These are phyloP conservation scores for Magnolia sinica DNA, from an alignment of 164 flowering plant species.

Conservation along the genomic window DNA sequence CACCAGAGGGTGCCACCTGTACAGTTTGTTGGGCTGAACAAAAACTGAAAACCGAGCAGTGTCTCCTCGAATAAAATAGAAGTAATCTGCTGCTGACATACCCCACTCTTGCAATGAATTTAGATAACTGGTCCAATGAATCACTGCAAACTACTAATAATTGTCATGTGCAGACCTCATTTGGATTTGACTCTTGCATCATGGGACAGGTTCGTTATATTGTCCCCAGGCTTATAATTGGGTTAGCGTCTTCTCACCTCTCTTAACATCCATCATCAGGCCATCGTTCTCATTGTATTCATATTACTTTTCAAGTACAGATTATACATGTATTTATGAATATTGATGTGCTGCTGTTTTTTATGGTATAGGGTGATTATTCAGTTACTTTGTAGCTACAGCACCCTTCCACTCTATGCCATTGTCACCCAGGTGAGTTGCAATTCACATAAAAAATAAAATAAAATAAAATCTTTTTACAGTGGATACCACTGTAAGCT, in stretches of 20 bases:
- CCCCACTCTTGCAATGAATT: no score
- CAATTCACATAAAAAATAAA: neutral
- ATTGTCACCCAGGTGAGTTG: conserved; percentile 57
- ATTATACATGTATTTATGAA: no score
- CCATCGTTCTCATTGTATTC: neutral
- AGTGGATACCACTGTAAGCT: neutral
- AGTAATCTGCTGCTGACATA: neutral
- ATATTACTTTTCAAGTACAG: neutral
- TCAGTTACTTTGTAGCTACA: conserved; percentile 37
- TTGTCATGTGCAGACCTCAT: conserved; percentile 18
- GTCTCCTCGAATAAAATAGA: no score
- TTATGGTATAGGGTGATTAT: conserved; percentile 36
- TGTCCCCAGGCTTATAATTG: conserved; percentile 60
- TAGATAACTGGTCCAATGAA: neutral
- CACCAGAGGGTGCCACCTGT: neutral
- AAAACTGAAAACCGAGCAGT: neutral
- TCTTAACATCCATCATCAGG: neutral
- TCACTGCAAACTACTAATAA: neutral
- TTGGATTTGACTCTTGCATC: conserved; percentile 62
- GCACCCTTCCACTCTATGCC: conserved; percentile 49
- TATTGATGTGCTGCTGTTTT: neutral
- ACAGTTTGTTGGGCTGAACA: neutral
- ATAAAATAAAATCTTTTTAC: no score
- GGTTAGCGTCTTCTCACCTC: conserved; percentile 34
- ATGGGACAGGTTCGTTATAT: conserved; percentile 53